Evolutionary conservation across 768 basidiomycete species (phyloP).

Genomic region (Phanerochaete sordida): DNA sequence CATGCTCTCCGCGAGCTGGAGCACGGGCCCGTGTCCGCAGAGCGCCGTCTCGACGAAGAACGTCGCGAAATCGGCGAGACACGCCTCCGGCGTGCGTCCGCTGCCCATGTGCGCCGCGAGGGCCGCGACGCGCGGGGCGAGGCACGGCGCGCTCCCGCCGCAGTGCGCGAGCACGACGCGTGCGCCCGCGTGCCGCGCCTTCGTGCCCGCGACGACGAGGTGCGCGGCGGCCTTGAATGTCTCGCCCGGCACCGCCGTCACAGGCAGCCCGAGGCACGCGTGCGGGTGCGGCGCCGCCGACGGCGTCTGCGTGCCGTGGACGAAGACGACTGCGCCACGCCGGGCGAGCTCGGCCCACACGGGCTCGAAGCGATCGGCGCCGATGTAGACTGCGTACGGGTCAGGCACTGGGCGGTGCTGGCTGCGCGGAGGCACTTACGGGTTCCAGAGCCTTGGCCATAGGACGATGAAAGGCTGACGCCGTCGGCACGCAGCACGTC

Average conservation of each 20-base stretch:
- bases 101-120: slow-evolving; percentile 72
- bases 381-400: slow-evolving; percentile 53
- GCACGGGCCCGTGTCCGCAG: slow-evolving; percentile 49
- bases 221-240: slow-evolving; percentile 81
- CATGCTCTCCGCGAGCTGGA: slow-evolving; percentile 42
- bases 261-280: slow-evolving; percentile 60
- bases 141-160: slow-evolving; percentile 63
- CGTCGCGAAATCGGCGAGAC: slow-evolving; percentile 61
- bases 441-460: slow-evolving; percentile 50
- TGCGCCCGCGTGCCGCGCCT: slow-evolving; percentile 55
- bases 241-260: slow-evolving; percentile 75
- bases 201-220: slow-evolving; percentile 68
- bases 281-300: slow-evolving; percentile 65
- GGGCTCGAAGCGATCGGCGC: slow-evolving; percentile 57
- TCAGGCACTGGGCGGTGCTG: neutral
- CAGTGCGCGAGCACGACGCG: slow-evolving; percentile 72
- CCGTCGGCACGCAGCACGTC: slow-evolving; percentile 64
- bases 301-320: slow-evolving; percentile 68
- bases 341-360: slow-evolving; percentile 70
- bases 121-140: slow-evolving; percentile 67
- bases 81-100: slow-evolving; percentile 55
- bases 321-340: slow-evolving; percentile 59
- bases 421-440: slow-evolving; percentile 35
- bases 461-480: slow-evolving; percentile 63
- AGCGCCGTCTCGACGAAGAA: slow-evolving; percentile 79